Evolutionary conservation across 106 monocot species (phyloP), one percentile per base, ranked within the genome.

Genomic region (Gastrodia elata): DNA sequence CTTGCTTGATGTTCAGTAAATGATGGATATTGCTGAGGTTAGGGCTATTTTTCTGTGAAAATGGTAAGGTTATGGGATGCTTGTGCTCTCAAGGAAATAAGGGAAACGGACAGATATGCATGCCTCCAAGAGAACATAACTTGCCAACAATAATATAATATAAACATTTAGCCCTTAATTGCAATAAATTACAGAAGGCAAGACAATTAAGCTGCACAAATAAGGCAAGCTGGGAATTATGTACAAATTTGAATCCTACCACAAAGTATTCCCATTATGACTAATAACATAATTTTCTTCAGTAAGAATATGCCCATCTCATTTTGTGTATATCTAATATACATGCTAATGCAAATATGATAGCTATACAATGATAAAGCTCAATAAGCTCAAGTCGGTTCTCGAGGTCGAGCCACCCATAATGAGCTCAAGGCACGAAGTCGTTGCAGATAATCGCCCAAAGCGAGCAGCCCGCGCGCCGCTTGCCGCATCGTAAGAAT

Each of bases 401-500:
- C 86, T 28, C 82, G 77, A 46, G 88, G 91, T 8, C 91, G 91
- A 6, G 88, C 88, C 57, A 77, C 84, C 91, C 94, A 94, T 6
- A 94, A 80, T 4, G 88, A 84, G 69, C 86, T 91, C 56, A 94
- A 74, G 32, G 91, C 84, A 27, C 94, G 91, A 27, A 91, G 82
- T 37, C 88, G 87, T n/a, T 91, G 94, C 72, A 81, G 75, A 37
- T 91, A 94, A 68, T 94, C 94, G 2, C 91, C 94, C 40, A 91
- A 83, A 7, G 86, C 85, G 43, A 97, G 86, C 70, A 97, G 81
- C 4, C 86, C 97, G n/a, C 86, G 76, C 8, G 92, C 97, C 22
- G 92, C 84, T 70, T 93, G 92, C 43, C 88, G 84, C 0, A 76
- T 77, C n/a, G 86, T 90, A 15, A 93, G 86, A 46, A 97, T 90